Evolutionary conservation across 2,329 filamentous ascomycete species (phyloP).

Genomic region (Monilinia vaccinii-corymbosi): DNA sequence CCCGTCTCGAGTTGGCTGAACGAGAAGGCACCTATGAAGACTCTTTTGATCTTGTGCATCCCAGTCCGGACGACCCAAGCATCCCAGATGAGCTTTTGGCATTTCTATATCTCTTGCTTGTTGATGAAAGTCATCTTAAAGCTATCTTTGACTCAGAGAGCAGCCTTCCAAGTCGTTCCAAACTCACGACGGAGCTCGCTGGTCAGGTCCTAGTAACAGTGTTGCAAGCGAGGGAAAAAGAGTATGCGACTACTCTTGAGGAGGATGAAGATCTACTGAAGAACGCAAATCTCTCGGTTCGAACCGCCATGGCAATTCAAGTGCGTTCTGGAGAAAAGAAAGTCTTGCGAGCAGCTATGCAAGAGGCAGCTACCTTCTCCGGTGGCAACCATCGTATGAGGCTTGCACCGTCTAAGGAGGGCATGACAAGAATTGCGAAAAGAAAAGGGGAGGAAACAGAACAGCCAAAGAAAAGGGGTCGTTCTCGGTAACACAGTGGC

Average conservation of each 20-base stretch:
- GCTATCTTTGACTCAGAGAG: conserved; percentile 30
- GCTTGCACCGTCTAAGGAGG: conserved; percentile 1
- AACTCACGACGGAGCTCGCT: conserved; percentile 35
- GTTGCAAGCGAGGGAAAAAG: conserved; percentile 32
- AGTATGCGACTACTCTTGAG: conserved; percentile 46
- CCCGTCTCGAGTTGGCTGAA: conserved; percentile 36
- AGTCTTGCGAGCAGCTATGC: conserved; percentile 41
- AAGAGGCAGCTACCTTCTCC: conserved; percentile 28
- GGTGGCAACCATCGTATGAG: conserved; percentile 30
- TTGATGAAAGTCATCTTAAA: conserved; percentile 32
- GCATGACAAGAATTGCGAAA: conserved; percentile 12
- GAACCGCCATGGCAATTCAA: conserved; percentile 44
- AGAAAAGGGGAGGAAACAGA: conserved; percentile 16
- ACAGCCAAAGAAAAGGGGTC: conserved; percentile 19
- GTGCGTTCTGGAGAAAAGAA: conserved; percentile 57
- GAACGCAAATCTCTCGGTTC: conserved; percentile 26
- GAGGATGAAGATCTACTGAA: conserved; percentile 38
- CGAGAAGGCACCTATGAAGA: conserved; percentile 51
- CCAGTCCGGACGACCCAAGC: conserved; percentile 20
- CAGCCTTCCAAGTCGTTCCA: conserved; percentile 29
- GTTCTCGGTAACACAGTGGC: conserved; percentile 11
- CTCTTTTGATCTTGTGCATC: conserved; percentile 44
- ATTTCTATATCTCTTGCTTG: conserved; percentile 37
- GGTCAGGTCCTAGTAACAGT: conserved; percentile 33
- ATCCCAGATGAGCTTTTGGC: conserved; percentile 30